Base-by-base conservation (phyloP, 805 yeast genomes). In the Metschnikowia henanensis region DNA sequence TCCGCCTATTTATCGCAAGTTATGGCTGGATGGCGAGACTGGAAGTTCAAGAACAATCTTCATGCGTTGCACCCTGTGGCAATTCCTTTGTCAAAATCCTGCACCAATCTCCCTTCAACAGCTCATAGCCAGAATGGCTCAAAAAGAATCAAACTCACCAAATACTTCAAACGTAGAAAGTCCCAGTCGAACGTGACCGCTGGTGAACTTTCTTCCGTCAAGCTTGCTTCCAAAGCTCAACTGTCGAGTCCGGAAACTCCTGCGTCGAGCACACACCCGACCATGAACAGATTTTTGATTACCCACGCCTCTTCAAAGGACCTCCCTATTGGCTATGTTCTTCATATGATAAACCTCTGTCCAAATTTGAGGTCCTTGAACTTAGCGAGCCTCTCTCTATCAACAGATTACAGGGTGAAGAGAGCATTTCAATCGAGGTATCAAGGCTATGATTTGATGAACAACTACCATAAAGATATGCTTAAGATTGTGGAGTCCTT, bases 11-110 rank as follows among this genome's bases (percentile, higher is more conserved):
- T 42, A 4, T 30, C 43, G 5, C 45, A 35, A 28, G 45, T 82
- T 2, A 64, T 77, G 39, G 96, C 96, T 0, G 84, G 92, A 8
- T 89, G 97, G 97, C 75, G 96, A 59, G 96, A 89, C 61, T 89
- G 96, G 95, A 84, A 87, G 56, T 83, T 76, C 56, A 75, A 87
- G 49, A 77, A 76, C 39, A 90, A 84, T 62, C 60, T 86, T 28
- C 84, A 83, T 57, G 58, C 71, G 1, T 47, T 64, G 31, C 62
- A 55, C 41, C 50, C 58, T 3, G 55, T 60, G 2, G 49, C 62
- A 1, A 37, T 37, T 5, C 48, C 48, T 10, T 43, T 55, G 28
- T 45, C 57, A 6, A 58, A 48, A 40, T 39, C 47, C 10, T 31
- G 38, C 8, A 42, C 55, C 2, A 47, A 45, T 23, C 32, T 28